Conservation (phyloP, 768 basidiomycete species). For the Leucosporidium creatinivorum region DNA sequence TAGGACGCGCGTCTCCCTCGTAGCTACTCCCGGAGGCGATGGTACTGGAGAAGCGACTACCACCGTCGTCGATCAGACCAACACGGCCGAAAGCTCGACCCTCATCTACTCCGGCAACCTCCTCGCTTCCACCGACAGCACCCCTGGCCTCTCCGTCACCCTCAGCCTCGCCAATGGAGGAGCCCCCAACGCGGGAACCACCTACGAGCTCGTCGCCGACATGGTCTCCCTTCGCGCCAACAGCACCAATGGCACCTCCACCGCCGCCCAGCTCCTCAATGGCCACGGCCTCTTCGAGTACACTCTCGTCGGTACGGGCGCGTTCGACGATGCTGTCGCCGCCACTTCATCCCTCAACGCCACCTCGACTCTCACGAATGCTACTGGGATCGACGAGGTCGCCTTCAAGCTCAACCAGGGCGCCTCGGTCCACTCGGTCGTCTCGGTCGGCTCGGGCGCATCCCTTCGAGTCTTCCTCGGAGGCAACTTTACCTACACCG, state of each 20-base stretch:
- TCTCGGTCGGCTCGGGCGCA: neutral
- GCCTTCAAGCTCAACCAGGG: constrained; percentile 18
- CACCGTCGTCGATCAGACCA: constrained; percentile 66
- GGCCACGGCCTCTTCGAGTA: constrained; percentile 89
- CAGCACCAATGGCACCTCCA: constrained; percentile 43
- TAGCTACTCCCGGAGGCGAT: constrained; percentile 62
- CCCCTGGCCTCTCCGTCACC: constrained; percentile 52
- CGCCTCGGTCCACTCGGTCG: constrained; percentile 12
- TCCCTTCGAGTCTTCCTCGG: constrained; percentile 43
- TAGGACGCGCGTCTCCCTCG: constrained; percentile 74
- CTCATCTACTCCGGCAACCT: constrained; percentile 75
- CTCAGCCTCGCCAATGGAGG: constrained; percentile 60
- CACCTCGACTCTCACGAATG: constrained; percentile 14
- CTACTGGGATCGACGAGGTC: constrained; percentile 34
- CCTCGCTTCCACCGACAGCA: constrained; percentile 55
- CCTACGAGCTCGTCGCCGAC: constrained; percentile 78
- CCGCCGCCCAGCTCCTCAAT: constrained; percentile 36
- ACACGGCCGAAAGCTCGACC: constrained; percentile 51
- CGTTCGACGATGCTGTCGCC: constrained; percentile 35
- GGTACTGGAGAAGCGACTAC: constrained; percentile 58
- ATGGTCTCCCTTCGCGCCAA: constrained; percentile 68
- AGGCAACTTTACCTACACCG: constrained; percentile 62
- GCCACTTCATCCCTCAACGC: constrained; percentile 15
- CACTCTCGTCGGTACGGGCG: constrained; percentile 51
- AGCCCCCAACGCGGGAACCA: constrained; percentile 58